These are phyloP conservation scores for Fusarium xylarioides DNA, from an alignment of 2,329 filamentous ascomycete species.

Conservation along the genomic window DNA sequence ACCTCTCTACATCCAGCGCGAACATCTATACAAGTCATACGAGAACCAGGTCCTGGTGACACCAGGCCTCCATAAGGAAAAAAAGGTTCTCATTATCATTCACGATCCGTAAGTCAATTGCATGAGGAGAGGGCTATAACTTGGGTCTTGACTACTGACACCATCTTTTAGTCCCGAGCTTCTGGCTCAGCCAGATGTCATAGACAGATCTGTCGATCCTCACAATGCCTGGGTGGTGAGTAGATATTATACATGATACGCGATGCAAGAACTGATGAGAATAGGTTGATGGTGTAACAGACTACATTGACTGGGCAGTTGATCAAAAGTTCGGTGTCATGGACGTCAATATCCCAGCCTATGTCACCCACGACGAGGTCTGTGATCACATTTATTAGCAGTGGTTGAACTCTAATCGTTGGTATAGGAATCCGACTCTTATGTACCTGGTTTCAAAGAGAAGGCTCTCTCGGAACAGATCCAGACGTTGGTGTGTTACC, in stretches of 20 bases:
- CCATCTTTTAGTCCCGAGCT: conserved; percentile 67
- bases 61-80: conserved; percentile 70
- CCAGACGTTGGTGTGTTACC: conserved; percentile 80
- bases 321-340: conserved; percentile 83
- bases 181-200: conserved; percentile 70
- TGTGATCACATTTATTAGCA: conserved; percentile 33
- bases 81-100: conserved; percentile 82
- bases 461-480: conserved; percentile 65
- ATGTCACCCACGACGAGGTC: conserved; percentile 72
- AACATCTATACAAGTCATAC: conserved; percentile 77
- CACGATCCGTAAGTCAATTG: conserved; percentile 79
- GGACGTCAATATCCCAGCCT: conserved; percentile 88
- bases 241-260: conserved; percentile 12
- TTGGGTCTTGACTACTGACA: background rate
- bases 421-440: conserved; percentile 57
- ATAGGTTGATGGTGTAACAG: conserved; percentile 81
- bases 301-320: conserved; percentile 86
- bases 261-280: conserved; percentile 27
- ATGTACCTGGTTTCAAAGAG: conserved; percentile 56
- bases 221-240: conserved; percentile 91
- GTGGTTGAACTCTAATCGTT: conserved; percentile 20
- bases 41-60: conserved; percentile 89
- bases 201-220: conserved; percentile 78
- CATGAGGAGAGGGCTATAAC: background rate
- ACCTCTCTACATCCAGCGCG: conserved; percentile 80